Conservation (phyloP, 2,329 filamentous ascomycete genomes). For the Hirsutella rhossiliensis region DNA sequence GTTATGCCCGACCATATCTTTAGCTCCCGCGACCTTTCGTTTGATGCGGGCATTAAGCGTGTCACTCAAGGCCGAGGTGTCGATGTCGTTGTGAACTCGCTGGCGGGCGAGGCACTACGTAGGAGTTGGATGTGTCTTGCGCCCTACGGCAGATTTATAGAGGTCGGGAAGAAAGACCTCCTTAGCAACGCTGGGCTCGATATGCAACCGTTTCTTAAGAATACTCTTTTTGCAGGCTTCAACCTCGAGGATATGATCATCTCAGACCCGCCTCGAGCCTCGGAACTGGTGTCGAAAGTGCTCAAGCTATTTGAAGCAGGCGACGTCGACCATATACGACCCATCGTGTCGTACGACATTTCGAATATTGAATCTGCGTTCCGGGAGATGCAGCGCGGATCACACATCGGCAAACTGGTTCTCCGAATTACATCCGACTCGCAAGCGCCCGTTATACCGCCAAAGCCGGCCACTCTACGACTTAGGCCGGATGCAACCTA, state of each 20-base stretch:
- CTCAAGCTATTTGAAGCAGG: not conserved
- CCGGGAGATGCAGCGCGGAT: constrained; percentile 1
- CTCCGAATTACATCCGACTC: not conserved
- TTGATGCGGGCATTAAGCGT: not conserved
- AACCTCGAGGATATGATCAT: not conserved
- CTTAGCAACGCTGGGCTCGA: not conserved
- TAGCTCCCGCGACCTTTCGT: not conserved
- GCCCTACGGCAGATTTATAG: constrained; percentile 1
- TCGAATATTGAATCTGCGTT: not conserved
- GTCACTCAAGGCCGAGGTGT: not conserved
- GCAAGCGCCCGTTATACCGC: not conserved
- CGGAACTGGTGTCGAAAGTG: not conserved
- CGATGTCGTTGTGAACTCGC: constrained; percentile 1
- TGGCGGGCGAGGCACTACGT: not conserved
- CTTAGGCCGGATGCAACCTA: not conserved
- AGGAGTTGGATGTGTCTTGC: not conserved
- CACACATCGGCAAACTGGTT: not conserved
- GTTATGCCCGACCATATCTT: not conserved
- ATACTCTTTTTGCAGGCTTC: not conserved
- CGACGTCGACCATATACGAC: not conserved
- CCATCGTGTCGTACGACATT: not conserved
- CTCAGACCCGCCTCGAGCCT: not conserved
- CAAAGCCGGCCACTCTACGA: not conserved
- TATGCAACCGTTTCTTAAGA: not conserved
- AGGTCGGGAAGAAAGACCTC: constrained; percentile 1